Evolutionary conservation across 768 basidiomycete species (phyloP), one percentile per base, ranked within the genome.

Genomic region (Heimioporus sp.): DNA sequence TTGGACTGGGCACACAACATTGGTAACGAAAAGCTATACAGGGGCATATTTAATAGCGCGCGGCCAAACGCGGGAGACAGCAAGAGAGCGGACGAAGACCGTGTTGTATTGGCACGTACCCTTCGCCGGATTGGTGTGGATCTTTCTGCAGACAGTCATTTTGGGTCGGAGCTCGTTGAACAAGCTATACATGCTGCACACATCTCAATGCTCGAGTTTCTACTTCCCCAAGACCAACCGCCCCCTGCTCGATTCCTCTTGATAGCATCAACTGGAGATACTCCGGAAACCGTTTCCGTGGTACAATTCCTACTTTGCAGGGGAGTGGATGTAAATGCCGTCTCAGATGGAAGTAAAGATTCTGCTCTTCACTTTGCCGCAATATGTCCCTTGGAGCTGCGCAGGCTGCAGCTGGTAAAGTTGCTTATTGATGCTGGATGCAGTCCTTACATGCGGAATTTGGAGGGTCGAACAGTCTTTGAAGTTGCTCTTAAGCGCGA

Each of bases 361-460:
- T 37, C 40, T 2, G 40, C 32, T 1, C 32, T 49, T 11, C 48
- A 49, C 16, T 41, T 49, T 5, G 40, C 32, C 19, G 40, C 20
- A 12, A 42, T 42, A 21, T 49, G 28, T 4, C 32, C 48, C 28
- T 49, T 32, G 40, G 48, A 49, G 35, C 30, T 34, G 13, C 48
- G 48, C 10, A 20, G 17, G 9, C 19, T 49, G 32, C 40, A 42
- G 21, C 32, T 49, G 2, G 39, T 31, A 16, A 13, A 37, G 30
- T 19, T 57, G 4, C 55, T 56, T 1, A 2, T 56, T 4, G 19
- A 39, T 5, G 55, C 47, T 10, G 54, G 54, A 24, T 49, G 46
- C 5, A 12, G 36, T 7, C 46, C 17, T 13, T 3, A 10, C 2
- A 16, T 11, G 4, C 21, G 1, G 5, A 56, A 57, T 34, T 0